Base-by-base conservation (phyloP, 805 yeast genomes). In the Kodamaea restingae region DNA sequence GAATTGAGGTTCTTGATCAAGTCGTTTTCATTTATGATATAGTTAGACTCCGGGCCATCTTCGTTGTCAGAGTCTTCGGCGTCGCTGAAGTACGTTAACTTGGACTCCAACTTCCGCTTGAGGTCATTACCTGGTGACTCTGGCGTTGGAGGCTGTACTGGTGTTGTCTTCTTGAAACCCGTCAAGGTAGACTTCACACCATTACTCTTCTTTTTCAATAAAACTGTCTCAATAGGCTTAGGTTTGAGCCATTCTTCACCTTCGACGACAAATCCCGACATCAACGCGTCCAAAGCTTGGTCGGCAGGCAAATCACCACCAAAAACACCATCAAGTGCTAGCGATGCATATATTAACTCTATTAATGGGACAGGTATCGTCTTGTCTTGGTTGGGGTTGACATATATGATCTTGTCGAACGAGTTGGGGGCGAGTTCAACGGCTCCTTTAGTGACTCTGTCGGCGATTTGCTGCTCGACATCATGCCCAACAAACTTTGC, bases 221-320 rank as follows among this genome's bases (percentile, higher is more conserved):
- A 61, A 32, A 51, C 45, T 21, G 55, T 44, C 15, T 55, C 56
- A 3, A 48, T 56, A 2, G 63, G 57, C 18, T 60, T 65, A 4
- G 84, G 83, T 54, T 75, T 80, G 9, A 64, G 48, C 88, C 90
- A 84, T 18, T 69, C 61, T 18, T 64, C 70, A 25, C 46, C 46
- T 18, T 55, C 63, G 4, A 70, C 62, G n/a, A 76, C 61, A 46
- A 84, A 81, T 0, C 90, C 91, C 22, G 73, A 70, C 68, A 81
- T 70, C 38, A 84, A 65, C 18, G 80, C 90, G 49, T 81, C 83
- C 39, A 86, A 56, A 35, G 64, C 66, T 46, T 65, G 78, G 44
- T 69, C 73, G 5, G 48, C 47, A 3, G 81, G 80, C 41, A 77
- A 65, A 43, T 74, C 70, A 7, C 88, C 88, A 29, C 58, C 56